Percentiles rank a stretch among this genome's conserved stretches.
phyloP scores from a whole-genome alignment of 225 moss, liverwort and hornwort genomes.

The Polytrichum commune region DNA sequence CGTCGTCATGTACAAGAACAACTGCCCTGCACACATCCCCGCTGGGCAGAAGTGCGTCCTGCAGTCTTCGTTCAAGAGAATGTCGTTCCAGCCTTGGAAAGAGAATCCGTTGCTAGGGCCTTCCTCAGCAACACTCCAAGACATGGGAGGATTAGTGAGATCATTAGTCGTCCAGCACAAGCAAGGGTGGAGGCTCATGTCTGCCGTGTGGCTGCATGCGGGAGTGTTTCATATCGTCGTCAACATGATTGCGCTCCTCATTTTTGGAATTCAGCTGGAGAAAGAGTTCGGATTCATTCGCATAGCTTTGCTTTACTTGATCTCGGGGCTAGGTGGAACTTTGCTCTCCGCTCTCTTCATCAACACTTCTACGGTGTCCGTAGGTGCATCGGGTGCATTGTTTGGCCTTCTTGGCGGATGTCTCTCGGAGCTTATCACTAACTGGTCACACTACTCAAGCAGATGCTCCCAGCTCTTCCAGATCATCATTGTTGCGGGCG shows the following conservation, averaged over 20 bases:
- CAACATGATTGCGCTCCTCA: conserved; percentile 78
- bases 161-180: conserved; percentile 34
- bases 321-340: conserved; percentile 76
- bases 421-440: conserved; percentile 69
- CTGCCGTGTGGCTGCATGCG: conserved; percentile 82
- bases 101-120: conserved; percentile 87
- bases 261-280: conserved; percentile 76
- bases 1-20: conserved; percentile 48
- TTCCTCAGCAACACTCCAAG: conserved; percentile 43
- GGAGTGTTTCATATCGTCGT: conserved; percentile 79
- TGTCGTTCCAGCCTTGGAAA: conserved; percentile 80
- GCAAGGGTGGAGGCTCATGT: conserved; percentile 81
- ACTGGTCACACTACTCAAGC: conserved; percentile 66
- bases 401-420: conserved; percentile 83
- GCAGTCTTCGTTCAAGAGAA: conserved; percentile 35
- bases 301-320: conserved; percentile 55
- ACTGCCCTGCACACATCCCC: conserved; percentile 35
- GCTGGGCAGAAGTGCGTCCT: conserved; percentile 23
- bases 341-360: conserved; percentile 68
- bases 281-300: conserved; percentile 73
- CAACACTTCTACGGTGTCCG: conserved; percentile 48
- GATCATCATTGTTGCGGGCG: conserved; percentile 44
- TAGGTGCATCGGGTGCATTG: conserved; percentile 88
- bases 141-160: conserved; percentile 59
- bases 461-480: conserved; percentile 47